These are phyloP conservation scores for Phlyctochytrium arcticum DNA, from an alignment of 192 early-diverging fungal species.

Conservation along the genomic window DNA sequence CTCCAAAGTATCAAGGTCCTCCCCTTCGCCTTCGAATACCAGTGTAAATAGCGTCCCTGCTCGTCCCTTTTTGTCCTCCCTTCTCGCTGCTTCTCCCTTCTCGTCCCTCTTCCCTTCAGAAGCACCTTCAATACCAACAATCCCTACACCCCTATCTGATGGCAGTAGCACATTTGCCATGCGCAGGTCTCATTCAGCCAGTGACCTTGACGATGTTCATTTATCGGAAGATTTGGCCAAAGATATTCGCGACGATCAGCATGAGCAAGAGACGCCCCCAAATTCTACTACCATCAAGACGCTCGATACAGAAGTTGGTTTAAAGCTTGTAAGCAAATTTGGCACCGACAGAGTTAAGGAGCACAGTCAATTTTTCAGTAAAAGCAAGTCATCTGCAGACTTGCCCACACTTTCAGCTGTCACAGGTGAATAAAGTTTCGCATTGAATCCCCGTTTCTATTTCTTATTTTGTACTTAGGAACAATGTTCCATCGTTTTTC, in stretches of 20 bases:
- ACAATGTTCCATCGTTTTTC: too few relatives aligned
- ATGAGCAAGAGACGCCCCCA: not conserved
- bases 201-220: conserved; percentile 14
- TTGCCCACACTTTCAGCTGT: too few relatives aligned
- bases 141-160: not conserved
- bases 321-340: conserved; percentile 2
- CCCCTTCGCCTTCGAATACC: not conserved
- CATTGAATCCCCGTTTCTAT: too few relatives aligned
- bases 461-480: too few relatives aligned
- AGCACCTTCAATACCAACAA: too few relatives aligned
- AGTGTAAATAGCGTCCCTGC: not conserved
- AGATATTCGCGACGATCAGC: conserved; percentile 2
- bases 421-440: too few relatives aligned
- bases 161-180: not conserved
- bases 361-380: too few relatives aligned
- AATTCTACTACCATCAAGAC: not conserved
- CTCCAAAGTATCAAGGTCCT: too few relatives aligned
- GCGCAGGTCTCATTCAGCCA: conserved; percentile 20
- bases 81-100: conserved; percentile 39
- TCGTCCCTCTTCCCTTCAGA: conserved; percentile 24
- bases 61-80: conserved; percentile 32
- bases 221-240: conserved; percentile 3
- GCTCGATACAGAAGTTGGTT: not conserved
- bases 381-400: too few relatives aligned
- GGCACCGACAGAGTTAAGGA: too few relatives aligned